phyloP scores from a whole-genome alignment of 176 grass and related monocot species.

The Oryza australiensis region DNA sequence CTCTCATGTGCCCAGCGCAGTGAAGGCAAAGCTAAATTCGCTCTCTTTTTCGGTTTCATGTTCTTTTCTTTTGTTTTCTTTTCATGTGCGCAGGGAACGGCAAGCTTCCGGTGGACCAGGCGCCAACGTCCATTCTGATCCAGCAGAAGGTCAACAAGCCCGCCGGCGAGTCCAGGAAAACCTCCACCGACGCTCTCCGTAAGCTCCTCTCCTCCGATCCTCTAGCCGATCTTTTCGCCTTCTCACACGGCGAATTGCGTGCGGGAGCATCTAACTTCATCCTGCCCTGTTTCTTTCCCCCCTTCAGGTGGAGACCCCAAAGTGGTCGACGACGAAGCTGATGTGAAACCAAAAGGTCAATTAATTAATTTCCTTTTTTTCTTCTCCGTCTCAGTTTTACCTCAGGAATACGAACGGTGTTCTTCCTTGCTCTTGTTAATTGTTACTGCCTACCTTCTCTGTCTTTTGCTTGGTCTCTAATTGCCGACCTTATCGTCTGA shows the following conservation, averaged over 20 bases:
- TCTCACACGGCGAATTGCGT: background rate
- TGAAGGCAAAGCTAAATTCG: background rate
- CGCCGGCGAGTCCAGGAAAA: background rate
- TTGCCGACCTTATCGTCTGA: background rate
- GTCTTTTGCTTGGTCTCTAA: background rate
- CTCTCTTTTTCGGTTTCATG: background rate
- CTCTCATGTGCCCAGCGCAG: background rate
- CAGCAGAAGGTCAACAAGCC: constrained; percentile 34
- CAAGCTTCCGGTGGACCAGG: constrained; percentile 53
- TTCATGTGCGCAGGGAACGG: constrained; percentile 42
- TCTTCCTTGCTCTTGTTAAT: background rate
- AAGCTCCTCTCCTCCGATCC: background rate
- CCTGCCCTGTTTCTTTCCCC: background rate
- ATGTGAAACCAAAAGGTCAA: constrained; percentile 47
- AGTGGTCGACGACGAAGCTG: constrained; percentile 45
- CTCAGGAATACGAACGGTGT: background rate
- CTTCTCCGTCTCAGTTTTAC: background rate
- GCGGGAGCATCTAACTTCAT: background rate
- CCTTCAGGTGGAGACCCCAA: constrained; percentile 47
- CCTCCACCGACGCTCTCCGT: constrained; percentile 33
- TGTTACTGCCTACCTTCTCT: background rate
- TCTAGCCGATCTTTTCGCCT: background rate
- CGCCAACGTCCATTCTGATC: constrained; percentile 48
- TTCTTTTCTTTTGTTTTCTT: background rate
- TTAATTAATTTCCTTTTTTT: background rate